Evolutionary conservation across 2,329 filamentous ascomycete genomes (phyloP), one percentile per base, ranked within the genome.

Genomic region (Epichloe sylvatica): DNA sequence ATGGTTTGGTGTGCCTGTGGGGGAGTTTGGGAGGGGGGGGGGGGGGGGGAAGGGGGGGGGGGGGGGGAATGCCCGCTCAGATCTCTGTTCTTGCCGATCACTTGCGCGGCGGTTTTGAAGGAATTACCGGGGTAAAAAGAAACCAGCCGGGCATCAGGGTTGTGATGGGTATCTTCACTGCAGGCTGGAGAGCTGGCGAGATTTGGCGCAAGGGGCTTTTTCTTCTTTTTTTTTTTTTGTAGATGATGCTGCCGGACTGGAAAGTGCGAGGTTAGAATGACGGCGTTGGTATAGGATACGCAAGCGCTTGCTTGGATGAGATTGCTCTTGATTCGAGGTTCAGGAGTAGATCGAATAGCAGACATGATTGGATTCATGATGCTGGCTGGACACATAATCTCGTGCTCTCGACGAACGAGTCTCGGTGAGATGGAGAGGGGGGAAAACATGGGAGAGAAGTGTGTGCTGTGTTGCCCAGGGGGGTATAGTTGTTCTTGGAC

Each of bases 51-150:
- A 37, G 23, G 37, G n/a, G 4, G 9, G 3, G 34, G 43, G 23
- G 25, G n/a, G 41, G 37, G 19, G 46, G 52, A 48, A 52, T 23
- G 40, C 17, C 58, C 67, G 70, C 70, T 74, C 71, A 66, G 71
- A 74, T 74, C 55, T 74, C 71, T 70, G 71, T 73, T 74, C 71
- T 73, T 67, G 30, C 6, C 36, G 39, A 44, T 52, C 50, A 45
- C 34, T 45, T 47, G 43, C 42, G 13, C 44, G 25, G 49, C 49
- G 49, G 49, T 37, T 50, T 41, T 34, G 39, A 21, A 34, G 34
- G 9, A 5, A 17, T 33, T 30, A 15, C 15, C n/a, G 7, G 11
- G 21, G 37, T 33, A 11, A 38, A 33, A 9, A 5, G 11, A 45
- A 49, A 49, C 41, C 46, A 36, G 37, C 25, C 12, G 36, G 19